These are phyloP conservation scores for Penicillium sp. DNA, from an alignment of 2,329 filamentous ascomycete genomes.

Conservation along the genomic window DNA sequence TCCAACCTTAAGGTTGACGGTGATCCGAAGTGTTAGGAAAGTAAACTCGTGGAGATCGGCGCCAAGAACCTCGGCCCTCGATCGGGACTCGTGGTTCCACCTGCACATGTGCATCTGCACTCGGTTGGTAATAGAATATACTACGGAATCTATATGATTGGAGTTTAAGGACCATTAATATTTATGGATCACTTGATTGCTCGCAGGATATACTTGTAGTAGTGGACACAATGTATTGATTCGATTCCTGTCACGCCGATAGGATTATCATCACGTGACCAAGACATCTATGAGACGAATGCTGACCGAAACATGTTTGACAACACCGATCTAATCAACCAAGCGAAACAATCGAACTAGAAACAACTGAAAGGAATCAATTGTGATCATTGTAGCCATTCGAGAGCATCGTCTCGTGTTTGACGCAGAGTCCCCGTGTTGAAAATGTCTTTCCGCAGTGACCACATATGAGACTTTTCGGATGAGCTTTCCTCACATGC, in stretches of 20 bases:
- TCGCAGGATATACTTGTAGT: slow-evolving; percentile 11
- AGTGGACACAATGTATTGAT: slow-evolving; percentile 4
- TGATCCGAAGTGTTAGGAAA: neutral
- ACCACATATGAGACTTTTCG: no score
- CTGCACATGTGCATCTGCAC: neutral
- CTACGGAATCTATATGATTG: neutral
- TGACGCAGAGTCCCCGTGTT: no score
- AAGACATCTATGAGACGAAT: no score
- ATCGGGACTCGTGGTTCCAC: neutral
- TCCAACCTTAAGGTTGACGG: neutral
- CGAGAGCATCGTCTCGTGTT: no score
- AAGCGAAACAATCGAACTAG: no score
- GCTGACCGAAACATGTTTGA: no score
- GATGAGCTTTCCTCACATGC: no score
- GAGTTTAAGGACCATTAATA: neutral
- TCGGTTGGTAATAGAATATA: neutral
- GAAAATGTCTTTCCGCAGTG: no score
- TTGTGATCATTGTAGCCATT: no score
- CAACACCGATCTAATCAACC: no score
- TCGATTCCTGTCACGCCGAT: slow-evolving; percentile 7
- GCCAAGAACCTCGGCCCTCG: slow-evolving; percentile 22
- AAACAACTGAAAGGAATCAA: no score
- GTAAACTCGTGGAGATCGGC: slow-evolving; percentile 8
- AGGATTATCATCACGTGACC: neutral
- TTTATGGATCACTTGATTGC: slow-evolving; percentile 2